phyloP scores from a whole-genome alignment of 805 yeast species.

The Kuraishia ogatae region DNA sequence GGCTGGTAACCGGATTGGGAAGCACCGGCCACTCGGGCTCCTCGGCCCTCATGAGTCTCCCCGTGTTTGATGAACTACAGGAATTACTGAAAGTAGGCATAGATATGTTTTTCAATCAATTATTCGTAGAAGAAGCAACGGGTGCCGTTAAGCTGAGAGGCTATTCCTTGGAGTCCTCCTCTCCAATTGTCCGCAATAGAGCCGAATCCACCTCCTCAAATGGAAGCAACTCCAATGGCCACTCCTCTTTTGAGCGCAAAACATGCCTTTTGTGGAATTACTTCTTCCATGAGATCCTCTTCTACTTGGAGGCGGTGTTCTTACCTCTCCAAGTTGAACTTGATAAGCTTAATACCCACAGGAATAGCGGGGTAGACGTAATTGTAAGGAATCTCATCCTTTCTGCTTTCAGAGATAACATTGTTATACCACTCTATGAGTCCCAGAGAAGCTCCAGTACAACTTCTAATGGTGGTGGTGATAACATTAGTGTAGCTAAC shows the following conservation, averaged over 20 bases:
- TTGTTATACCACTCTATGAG: constrained; percentile 45
- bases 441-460: constrained; percentile 19
- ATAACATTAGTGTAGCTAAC: not conserved
- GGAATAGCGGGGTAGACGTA: constrained; percentile 6
- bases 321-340: constrained; percentile 49
- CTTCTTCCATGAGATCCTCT: constrained; percentile 46
- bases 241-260: constrained; percentile 18
- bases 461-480: constrained; percentile 9
- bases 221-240: not conserved
- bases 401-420: constrained; percentile 40
- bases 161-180: not conserved
- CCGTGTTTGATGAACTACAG: constrained; percentile 33
- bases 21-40: not conserved
- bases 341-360: constrained; percentile 25
- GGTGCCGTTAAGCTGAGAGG: constrained; percentile 24
- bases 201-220: not conserved
- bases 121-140: constrained; percentile 18
- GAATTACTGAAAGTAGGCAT: constrained; percentile 38
- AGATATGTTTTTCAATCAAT: constrained; percentile 13
- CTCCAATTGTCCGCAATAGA: not conserved
- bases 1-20: not conserved
- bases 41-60: no score
- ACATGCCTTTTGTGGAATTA: constrained; percentile 44
- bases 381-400: constrained; percentile 32
- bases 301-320: constrained; percentile 52